Evolutionary conservation across 768 basidiomycete genomes (phyloP), one percentile per base, ranked within the genome.

Genomic region (Boletus reticuloceps): DNA sequence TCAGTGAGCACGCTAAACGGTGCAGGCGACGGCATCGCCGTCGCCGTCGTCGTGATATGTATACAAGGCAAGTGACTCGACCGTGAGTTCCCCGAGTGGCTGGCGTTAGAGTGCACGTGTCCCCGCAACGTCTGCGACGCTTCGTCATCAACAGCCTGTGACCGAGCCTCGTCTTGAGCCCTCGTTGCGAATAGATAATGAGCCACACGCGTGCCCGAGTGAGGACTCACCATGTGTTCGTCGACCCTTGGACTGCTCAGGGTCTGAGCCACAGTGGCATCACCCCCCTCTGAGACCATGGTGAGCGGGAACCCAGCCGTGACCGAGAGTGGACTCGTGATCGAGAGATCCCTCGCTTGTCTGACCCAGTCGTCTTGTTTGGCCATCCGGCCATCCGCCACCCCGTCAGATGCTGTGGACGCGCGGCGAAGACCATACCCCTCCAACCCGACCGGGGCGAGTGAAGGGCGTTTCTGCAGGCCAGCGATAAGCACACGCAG

Each of bases 341-440:
- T 86, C n/a, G 79, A 77, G 56, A 91, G 77, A 45, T 79, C 84
- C 51, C 81, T 78, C 5, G 89, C 81, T 64, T 85, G 86, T 54
- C 77, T 75, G 12, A 91, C 88, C 89, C 88, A 91, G 64, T 91
- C 88, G 54, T 89, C 89, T 10, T 82, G 78, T 17, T 72, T 69
- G 40, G 77, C 72, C 27, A 76, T 69, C 61, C 78, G 60, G 16
- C 64, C 41, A 22, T 38, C 56, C 53, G 53, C 37, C 48, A 49
- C 56, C 48, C 59, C 60, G 45, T 60, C 61, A 10, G 56, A n/a
- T 37, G 50, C 51, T 50, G 58, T 59, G 42, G 60, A 71, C 74
- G 64, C 58, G 65, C 42, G 72, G 63, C 51, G 79, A 56, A 29
- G 56, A 63, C 43, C 55, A 47, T 55, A 64, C 48, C 57, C 64